Conservation (phyloP, 257 asterid species). For the Solanum pinnatisectum region DNA sequence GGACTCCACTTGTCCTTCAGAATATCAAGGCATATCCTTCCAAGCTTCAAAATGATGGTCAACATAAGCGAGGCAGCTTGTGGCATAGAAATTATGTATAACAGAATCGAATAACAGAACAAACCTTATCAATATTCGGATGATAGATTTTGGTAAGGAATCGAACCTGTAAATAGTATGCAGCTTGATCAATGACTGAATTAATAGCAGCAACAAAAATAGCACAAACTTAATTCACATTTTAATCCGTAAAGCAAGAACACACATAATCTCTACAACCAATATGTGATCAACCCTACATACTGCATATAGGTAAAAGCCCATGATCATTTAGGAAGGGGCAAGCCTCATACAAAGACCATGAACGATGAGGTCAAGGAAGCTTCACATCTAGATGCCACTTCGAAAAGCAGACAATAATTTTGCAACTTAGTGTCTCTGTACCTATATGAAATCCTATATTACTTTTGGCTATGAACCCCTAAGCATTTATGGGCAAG, state of each 20-base stretch:
- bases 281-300: neutral
- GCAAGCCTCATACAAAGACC: neutral
- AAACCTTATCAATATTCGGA: conserved; percentile 96
- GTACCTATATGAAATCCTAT: neutral
- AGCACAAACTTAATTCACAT: neutral
- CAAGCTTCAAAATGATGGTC: conserved; percentile 51
- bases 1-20: conserved; percentile 99
- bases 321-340: neutral
- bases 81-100: neutral
- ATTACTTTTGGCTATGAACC: neutral
- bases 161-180: conserved; percentile 56
- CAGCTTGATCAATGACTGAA: neutral
- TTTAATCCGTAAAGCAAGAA: neutral
- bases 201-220: neutral
- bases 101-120: conserved; percentile 6
- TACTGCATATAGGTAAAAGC: neutral
- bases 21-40: conserved; percentile 98
- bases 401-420: neutral
- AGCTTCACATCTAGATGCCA: neutral
- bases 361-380: neutral
- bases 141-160: conserved; percentile 98
- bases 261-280: neutral
- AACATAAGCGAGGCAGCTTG: neutral
- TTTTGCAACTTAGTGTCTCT: neutral
- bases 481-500: neutral